phyloP scores from a whole-genome alignment of 1,139 yeast genomes.

The Blastobotrys arbuscula region DNA sequence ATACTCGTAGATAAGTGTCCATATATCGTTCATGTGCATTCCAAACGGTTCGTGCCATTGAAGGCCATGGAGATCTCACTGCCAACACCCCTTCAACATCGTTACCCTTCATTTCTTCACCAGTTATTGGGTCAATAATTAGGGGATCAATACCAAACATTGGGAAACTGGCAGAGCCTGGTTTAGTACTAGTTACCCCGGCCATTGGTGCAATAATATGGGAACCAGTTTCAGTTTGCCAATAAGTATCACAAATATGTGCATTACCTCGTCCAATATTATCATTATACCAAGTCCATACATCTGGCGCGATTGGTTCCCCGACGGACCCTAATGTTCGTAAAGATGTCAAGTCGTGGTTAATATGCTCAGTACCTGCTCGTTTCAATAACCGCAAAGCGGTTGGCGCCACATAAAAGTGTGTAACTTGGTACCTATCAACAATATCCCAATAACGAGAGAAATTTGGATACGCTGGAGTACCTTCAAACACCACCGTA shows the following conservation, averaged over 20 bases:
- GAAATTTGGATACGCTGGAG: slow-evolving; percentile 96
- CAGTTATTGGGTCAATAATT: slow-evolving; percentile 87
- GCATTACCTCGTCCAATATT: slow-evolving; percentile 85
- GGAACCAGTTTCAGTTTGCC: slow-evolving; percentile 99
- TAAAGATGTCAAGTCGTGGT: slow-evolving; percentile 79
- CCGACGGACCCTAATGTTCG: slow-evolving; percentile 98
- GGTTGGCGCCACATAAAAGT: slow-evolving; percentile 97
- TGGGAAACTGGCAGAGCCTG: slow-evolving; percentile 95
- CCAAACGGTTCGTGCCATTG: slow-evolving; percentile 97
- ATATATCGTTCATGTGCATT: slow-evolving; percentile 82
- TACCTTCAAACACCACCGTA: slow-evolving; percentile 91
- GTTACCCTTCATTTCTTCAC: slow-evolving; percentile 65
- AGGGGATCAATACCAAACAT: slow-evolving; percentile 91
- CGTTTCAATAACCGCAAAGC: slow-evolving; percentile 92
- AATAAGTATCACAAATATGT: slow-evolving; percentile 87
- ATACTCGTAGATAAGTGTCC: slow-evolving; percentile 92
- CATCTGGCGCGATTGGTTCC: slow-evolving; percentile 96
- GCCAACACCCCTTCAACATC: slow-evolving; percentile 97
- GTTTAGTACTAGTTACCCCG: slow-evolving; percentile 91
- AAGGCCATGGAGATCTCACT: slow-evolving; percentile 88
- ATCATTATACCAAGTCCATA: slow-evolving; percentile 98
- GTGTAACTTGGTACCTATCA: slow-evolving; percentile 88
- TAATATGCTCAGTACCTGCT: slow-evolving; percentile 86
- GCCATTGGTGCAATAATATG: slow-evolving; percentile 95
- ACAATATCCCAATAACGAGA: slow-evolving; percentile 97